Evolutionary conservation across 306 rosid genomes (phyloP), one percentile per base, ranked within the genome.

Genomic region (Bauhinia variegata): DNA sequence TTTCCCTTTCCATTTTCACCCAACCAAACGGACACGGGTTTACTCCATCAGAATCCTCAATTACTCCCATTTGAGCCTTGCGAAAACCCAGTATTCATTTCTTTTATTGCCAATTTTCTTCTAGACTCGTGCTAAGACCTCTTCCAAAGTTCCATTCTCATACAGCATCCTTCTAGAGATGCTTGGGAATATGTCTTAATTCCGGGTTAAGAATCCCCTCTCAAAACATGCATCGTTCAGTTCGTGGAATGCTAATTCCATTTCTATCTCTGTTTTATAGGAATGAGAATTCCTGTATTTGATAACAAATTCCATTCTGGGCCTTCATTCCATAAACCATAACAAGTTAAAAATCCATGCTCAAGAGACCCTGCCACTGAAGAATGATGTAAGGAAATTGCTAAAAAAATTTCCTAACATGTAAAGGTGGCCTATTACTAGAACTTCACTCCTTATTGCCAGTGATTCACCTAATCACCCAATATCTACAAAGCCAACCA

Each of bases 401-500:
- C 28, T 23, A 23, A 1, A 23, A 23, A 51, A 41, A 13, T 36
- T 7, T 54, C 43, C 16, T 61, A 60, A 16, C 10, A 70, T 65
- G 23, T 11, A 10, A 14, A 65, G 42, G 55, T 34, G 46, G 57
- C 66, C 66, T 47, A 34, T 46, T 36, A 59, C 41, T 58, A 60
- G 62, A 65, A 43, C 15, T 62, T 61, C 70, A 49, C 62, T 48
- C 73, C 64, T 49, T 41, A 33, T 52, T 12, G 44, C 43, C 66
- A 6, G 52, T 32, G 14, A 46, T 30, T 65, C 31, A 76, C 69
- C 75, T 57, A 75, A 68, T 59, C 54, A 51, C 15, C 15, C 54
- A 74, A 17, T 48, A 68, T 43, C 60, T 36, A 54, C 54, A 79
- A 80, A 16, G 52, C 79, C 74, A 39, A 64, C 51, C 64, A 65